Evolutionary conservation across 2,329 filamentous ascomycete species (phyloP), one percentile per base, ranked within the genome.

Genomic region (Microsporum ferrugineum): DNA sequence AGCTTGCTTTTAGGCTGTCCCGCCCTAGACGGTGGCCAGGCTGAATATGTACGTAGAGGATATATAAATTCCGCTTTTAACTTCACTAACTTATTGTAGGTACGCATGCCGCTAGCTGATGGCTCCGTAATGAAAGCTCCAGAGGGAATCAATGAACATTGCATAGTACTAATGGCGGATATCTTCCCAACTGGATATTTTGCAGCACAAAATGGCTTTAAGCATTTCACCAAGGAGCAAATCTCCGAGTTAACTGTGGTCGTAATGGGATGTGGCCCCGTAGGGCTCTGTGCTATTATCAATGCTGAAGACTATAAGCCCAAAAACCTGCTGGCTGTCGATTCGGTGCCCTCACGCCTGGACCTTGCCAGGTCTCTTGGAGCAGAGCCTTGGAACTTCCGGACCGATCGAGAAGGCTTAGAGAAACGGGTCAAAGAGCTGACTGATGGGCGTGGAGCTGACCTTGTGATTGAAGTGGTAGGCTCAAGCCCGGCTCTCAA

Each of bases 161-260:
- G 84, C 39, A 79, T 95, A 57, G 84, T 95, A 5, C 80, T 96
- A 31, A 95, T 96, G 91, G 90, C 89, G 14, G 91, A 96, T 70
- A 95, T 96, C 68, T 95, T 94, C 73, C 91, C 91, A 1, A 89
- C 86, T 0, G 76, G 91, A 5, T 95, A 84, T 75, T 95, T 91
- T 67, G 91, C 89, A 5, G 88, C 88, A 3, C 80, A 82, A 61
- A 94, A 90, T 69, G 91, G 85, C 5, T 87, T 95, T 72, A 82
- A 83, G 61, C 76, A 86, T 69, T 79, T 86, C 43, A 78, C 75
- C 8, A 69, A 70, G 12, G 79, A 84, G 63, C 79, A 85, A 61
- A 82, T 86, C 58, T 74, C 79, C 17, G 82, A 89, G 55, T 83
- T 85, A 63, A 88, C 86, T 0, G 85, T 90, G 0, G 88, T 95